Evolutionary conservation across 2,329 filamentous ascomycete genomes (phyloP).

Genomic region (Fusarium sp.): DNA sequence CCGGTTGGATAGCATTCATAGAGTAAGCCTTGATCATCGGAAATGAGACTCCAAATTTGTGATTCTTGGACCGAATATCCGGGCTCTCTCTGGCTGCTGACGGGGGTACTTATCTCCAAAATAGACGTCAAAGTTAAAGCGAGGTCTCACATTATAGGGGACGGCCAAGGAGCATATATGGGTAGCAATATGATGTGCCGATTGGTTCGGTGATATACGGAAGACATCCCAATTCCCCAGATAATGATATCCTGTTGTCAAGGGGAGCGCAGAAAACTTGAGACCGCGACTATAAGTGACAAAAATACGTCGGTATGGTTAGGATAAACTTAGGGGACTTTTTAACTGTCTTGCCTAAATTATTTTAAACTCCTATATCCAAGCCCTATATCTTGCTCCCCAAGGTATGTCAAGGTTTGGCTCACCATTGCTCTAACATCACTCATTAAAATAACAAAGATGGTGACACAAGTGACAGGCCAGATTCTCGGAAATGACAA

Average conservation of each 20-base stretch:
- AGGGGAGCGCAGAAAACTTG: no score
- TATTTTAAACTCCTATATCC: no score
- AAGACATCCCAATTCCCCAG: constrained; percentile 5
- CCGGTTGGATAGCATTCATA: no score
- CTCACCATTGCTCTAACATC: neutral
- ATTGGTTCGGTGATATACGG: constrained; percentile 10
- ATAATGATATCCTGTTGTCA: neutral
- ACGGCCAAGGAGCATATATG: neutral
- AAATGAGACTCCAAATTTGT: neutral
- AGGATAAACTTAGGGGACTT: no score
- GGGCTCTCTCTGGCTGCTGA: neutral
- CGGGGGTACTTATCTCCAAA: neutral
- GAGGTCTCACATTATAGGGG: constrained; percentile 7
- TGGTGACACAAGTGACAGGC: neutral
- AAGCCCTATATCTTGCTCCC: no score
- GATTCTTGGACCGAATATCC: neutral
- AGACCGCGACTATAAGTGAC: no score
- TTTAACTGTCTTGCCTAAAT: no score
- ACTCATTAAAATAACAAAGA: neutral
- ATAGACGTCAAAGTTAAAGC: neutral
- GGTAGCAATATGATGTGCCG: constrained; percentile 6
- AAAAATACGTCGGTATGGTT: no score
- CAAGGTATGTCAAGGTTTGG: neutral
- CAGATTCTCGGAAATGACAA: constrained; percentile 23
- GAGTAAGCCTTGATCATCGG: neutral